phyloP scores from a whole-genome alignment of 75 land plant genomes.

The Selaginella tamariscina region DNA sequence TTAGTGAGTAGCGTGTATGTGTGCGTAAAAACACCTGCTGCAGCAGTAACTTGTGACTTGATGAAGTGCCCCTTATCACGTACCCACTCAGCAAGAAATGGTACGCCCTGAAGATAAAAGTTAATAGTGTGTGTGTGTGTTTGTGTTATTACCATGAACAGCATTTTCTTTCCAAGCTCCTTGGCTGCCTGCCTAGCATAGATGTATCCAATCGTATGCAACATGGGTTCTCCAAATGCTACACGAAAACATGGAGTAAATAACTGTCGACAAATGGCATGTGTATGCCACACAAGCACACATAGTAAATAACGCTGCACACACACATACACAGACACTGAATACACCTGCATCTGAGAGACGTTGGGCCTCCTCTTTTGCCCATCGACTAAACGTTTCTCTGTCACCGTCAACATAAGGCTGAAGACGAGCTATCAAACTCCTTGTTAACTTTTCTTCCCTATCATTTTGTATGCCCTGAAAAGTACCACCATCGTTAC shows the following conservation, averaged over 20 bases:
- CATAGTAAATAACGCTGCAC: neutral
- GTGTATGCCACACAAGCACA: neutral
- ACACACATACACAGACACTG: too few relatives aligned
- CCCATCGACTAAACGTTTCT: slow-evolving; percentile 52
- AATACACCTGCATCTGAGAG: slow-evolving; percentile 72
- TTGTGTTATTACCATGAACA: too few relatives aligned
- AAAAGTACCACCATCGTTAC: too few relatives aligned
- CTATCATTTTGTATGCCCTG: slow-evolving; percentile 71
- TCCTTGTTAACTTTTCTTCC: slow-evolving; percentile 47
- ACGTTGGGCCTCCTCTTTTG: slow-evolving; percentile 51
- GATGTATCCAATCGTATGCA: slow-evolving; percentile 55
- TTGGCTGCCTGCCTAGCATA: slow-evolving; percentile 54
- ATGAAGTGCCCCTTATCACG: slow-evolving; percentile 49
- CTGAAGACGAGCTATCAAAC: slow-evolving; percentile 40
- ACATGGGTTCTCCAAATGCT: slow-evolving; percentile 54
- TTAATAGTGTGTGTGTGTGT: too few relatives aligned
- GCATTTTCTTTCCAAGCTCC: slow-evolving; percentile 48
- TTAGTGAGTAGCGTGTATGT: too few relatives aligned
- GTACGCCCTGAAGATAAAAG: too few relatives aligned
- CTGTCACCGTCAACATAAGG: slow-evolving; percentile 39
- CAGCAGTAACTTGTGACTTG: slow-evolving; percentile 57
- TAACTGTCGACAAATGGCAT: neutral
- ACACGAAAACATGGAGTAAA: neutral
- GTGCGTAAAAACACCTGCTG: too few relatives aligned
- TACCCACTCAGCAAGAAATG: slow-evolving; percentile 68